Base-by-base conservation (phyloP, 2,329 filamentous ascomycete species). In the Botrytis hyacinthi region DNA sequence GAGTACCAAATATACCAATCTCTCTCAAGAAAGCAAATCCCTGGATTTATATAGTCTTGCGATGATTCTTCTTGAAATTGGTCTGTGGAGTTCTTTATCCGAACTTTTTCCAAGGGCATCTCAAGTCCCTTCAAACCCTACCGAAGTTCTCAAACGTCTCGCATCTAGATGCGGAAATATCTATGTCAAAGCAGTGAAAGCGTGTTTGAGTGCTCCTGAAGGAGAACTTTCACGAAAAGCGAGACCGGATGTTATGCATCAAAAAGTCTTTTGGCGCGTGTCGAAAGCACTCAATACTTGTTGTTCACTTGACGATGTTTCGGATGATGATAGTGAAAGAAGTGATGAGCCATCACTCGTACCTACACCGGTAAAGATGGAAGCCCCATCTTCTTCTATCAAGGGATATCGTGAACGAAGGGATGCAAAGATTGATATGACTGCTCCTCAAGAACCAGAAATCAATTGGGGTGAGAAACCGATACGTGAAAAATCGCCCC, bases 21-120 rank as follows among this genome's bases (percentile, higher is more conserved):
- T 88, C 16, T 85, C 85, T 8, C 84, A 86, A 1, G 88, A 90
- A 72, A 87, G 86, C 59, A 87, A 89, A 57, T 86, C 88, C 1
- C 83, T 89, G 46, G 93, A 95, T 75, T 83, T 95, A 3, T 94
- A 94, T 80, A 90, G 91, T 10, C 84, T 95, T 1, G 91, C 91
- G 29, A 88, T 94, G 83, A 83, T 94, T 6, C 85, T 95, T 0
- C 84, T 94, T 4, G 93, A 93, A 10, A 89, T 95, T 71, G 93
- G 93, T 10, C 82, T 95, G 14, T 95, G 93, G 93, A 89, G 88
- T 5, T 90, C 89, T 18, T 84, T 94, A 26, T 82, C 76, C 0
- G 78, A 81, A 48, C 77, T 81, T 54, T 79, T 80, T 71, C 77
- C 79, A 32, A 74, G 71, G 22, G 74, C 72, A n/a, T 73, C 76